These are phyloP conservation scores for Pichia sp. DNA, from an alignment of 1,139 yeast species.

Conservation along the genomic window DNA sequence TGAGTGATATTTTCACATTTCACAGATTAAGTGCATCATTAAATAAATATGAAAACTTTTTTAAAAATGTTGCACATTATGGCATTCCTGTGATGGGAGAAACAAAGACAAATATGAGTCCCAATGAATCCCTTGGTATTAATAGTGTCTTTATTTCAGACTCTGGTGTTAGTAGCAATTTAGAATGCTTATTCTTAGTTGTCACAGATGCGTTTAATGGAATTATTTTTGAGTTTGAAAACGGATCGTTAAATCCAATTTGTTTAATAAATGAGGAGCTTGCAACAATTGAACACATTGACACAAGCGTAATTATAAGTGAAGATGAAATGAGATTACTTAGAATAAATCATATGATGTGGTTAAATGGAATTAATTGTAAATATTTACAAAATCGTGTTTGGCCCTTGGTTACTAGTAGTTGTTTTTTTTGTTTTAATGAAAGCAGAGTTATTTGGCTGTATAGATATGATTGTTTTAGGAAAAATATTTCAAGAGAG, in stretches of 20 bases:
- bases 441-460: slow-evolving; percentile 18
- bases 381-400: slow-evolving; percentile 10
- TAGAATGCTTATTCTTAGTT: slow-evolving; percentile 17
- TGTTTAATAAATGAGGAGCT: slow-evolving; percentile 17
- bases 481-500: slow-evolving; percentile 6
- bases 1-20: slow-evolving; percentile 18
- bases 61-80: slow-evolving; percentile 10
- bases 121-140: slow-evolving; percentile 4
- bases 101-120: slow-evolving; percentile 1
- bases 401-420: slow-evolving; percentile 19
- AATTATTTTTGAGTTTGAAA: slow-evolving; percentile 16
- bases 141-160: slow-evolving; percentile 21
- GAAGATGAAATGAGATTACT: slow-evolving; percentile 18
- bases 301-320: slow-evolving; percentile 15
- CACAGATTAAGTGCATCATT: slow-evolving; percentile 16
- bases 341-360: slow-evolving; percentile 25
- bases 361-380: slow-evolving; percentile 19
- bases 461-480: slow-evolving; percentile 12
- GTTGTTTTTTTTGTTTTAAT: slow-evolving; percentile 21
- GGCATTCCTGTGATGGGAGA: slow-evolving; percentile 6
- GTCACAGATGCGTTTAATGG: slow-evolving; percentile 25
- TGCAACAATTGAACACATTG: slow-evolving; percentile 16
- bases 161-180: slow-evolving; percentile 19
- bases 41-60: slow-evolving; percentile 17
- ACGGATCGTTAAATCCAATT: slow-evolving; percentile 17